Conservation (phyloP, 208 protist species). For the Hexamita inflata region DNA sequence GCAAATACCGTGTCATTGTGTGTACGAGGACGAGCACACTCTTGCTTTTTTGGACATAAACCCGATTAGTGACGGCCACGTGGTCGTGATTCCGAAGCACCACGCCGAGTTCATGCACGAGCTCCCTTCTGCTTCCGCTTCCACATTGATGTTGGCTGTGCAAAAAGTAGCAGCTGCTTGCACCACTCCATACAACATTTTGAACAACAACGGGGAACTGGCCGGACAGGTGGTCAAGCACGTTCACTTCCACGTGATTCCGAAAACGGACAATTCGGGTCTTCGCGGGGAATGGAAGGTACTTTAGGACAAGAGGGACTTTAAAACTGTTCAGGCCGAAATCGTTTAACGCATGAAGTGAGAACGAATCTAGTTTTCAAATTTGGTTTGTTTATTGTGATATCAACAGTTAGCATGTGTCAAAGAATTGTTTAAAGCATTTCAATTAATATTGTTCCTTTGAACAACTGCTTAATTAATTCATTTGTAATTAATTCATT, state of each 20-base stretch:
- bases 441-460: no score
- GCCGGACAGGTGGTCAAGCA: conserved; percentile 11
- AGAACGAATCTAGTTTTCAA: no score
- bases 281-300: no score
- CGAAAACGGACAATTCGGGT: no score
- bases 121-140: not conserved
- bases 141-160: not conserved
- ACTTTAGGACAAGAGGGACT: no score
- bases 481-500: no score
- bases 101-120: not conserved
- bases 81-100: not conserved
- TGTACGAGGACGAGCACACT: not conserved
- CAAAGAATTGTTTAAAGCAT: no score
- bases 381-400: no score
- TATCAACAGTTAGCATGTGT: no score
- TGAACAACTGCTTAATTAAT: no score
- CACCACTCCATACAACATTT: not conserved
- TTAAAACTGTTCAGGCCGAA: no score
- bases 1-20: not conserved
- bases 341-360: no score
- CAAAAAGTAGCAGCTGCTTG: not conserved
- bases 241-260: conserved; percentile 25
- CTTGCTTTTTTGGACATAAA: conserved; percentile 2
- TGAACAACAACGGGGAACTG: conserved; percentile 20
- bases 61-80: not conserved